Conservation (phyloP, 2,329 filamentous ascomycete genomes). For the Aspergillus brunneoviolaceus region DNA sequence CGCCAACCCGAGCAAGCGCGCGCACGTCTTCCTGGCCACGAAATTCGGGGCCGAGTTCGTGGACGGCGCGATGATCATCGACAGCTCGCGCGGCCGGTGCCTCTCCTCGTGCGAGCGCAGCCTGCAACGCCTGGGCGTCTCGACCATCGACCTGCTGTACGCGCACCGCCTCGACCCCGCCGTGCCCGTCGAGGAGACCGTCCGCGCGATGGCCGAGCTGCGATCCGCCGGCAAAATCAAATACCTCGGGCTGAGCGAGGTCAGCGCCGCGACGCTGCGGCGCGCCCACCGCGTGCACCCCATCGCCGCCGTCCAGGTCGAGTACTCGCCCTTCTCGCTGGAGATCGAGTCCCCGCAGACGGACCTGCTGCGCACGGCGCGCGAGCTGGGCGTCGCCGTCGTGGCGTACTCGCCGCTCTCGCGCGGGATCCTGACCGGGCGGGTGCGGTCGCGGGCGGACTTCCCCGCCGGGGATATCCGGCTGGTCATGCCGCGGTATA, state of each 20-base stretch:
- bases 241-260: constrained; percentile 50
- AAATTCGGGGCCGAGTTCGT: constrained; percentile 36
- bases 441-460: constrained; percentile 48
- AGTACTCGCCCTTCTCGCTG: constrained; percentile 52
- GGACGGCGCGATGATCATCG: constrained; percentile 21
- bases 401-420: constrained; percentile 62
- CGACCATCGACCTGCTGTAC: constrained; percentile 47
- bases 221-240: constrained; percentile 52
- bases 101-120: constrained; percentile 36
- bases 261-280: constrained; percentile 47
- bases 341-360: constrained; percentile 50
- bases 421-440: constrained; percentile 57
- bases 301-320: constrained; percentile 51
- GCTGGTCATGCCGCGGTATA: constrained; percentile 48
- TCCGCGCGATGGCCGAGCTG: constrained; percentile 45
- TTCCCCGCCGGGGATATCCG: constrained; percentile 52
- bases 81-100: constrained; percentile 39
- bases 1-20: constrained; percentile 34
- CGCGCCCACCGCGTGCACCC: constrained; percentile 50
- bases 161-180: constrained; percentile 46
- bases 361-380: constrained; percentile 54
- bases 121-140: constrained; percentile 37
- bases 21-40: constrained; percentile 44
- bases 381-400: constrained; percentile 58
- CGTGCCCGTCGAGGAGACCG: constrained; percentile 47